A percentile compares a stretch with the other conserved stretches of the same genome.
phyloP scores from a whole-genome alignment of 495 filamentous ascomycete species.

The Tirmania nivea region DNA sequence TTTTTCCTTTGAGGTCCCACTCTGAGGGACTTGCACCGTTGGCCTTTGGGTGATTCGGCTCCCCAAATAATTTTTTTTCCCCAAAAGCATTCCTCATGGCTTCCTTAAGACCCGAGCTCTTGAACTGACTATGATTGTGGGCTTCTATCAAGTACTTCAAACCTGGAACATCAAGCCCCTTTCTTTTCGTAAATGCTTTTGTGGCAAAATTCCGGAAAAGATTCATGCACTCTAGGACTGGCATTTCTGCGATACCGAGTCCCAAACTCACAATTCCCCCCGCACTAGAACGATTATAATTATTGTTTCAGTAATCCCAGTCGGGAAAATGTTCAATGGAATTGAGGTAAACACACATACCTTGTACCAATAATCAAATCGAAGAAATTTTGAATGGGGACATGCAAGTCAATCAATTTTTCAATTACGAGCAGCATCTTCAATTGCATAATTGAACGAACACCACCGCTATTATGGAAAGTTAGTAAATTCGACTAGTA shows the following conservation, averaged over 20 bases:
- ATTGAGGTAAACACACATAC: slow-evolving; percentile 11
- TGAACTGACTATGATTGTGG: slow-evolving; percentile 23
- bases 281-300: slow-evolving; percentile 12
- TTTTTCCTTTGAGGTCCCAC: slow-evolving; percentile 15
- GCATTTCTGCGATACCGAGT: slow-evolving; percentile 22
- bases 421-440: slow-evolving; percentile 8
- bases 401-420: slow-evolving; percentile 9
- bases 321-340: no score
- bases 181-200: slow-evolving; percentile 22
- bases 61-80: slow-evolving; percentile 22
- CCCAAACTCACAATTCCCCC: slow-evolving; percentile 30
- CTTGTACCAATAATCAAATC: slow-evolving; percentile 28
- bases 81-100: slow-evolving; percentile 18
- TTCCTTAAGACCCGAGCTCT: slow-evolving; percentile 18
- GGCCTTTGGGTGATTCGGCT: slow-evolving; percentile 4
- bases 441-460: slow-evolving; percentile 16
- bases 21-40: no score
- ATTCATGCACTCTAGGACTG: slow-evolving; percentile 20
- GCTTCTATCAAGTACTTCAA: slow-evolving; percentile 17
- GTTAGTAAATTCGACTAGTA: no score
- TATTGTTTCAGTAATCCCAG: background rate
- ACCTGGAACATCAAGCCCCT: slow-evolving; percentile 12
- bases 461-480: slow-evolving; percentile 22
- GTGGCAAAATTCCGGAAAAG: slow-evolving; percentile 20
- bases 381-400: slow-evolving; percentile 25